Evolutionary conservation across 2,329 filamentous ascomycete genomes (phyloP).

Genomic region (Hypoxylon sp.): DNA sequence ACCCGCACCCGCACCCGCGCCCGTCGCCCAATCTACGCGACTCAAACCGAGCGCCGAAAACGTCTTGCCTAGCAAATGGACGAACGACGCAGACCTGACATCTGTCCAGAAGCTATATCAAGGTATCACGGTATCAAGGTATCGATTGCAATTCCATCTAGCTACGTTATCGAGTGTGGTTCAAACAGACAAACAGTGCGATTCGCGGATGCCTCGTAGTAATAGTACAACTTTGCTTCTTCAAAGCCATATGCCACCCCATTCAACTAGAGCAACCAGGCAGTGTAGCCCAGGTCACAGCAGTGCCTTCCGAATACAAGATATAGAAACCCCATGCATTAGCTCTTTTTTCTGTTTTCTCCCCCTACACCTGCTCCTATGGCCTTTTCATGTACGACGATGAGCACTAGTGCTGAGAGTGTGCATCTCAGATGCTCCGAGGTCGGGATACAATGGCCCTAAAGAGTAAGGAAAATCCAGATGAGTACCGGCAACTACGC

Average conservation of each 20-base stretch:
- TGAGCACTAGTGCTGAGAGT: slow-evolving; percentile 11
- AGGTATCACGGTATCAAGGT: background rate
- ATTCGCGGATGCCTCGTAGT: slow-evolving; percentile 23
- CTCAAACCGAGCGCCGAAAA: no score
- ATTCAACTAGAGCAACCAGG: slow-evolving; percentile 21
- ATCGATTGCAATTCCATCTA: slow-evolving; percentile 4
- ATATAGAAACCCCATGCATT: slow-evolving; percentile 27
- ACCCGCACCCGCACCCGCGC: no score
- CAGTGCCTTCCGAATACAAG: slow-evolving; percentile 21
- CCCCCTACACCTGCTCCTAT: background rate
- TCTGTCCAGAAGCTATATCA: background rate
- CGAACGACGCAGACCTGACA: background rate
- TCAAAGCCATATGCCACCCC: slow-evolving; percentile 28
- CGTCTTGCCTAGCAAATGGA: background rate
- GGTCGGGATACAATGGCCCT: slow-evolving; percentile 13
- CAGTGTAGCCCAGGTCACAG: slow-evolving; percentile 12
- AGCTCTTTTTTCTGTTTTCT: slow-evolving; percentile 13
- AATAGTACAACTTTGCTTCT: slow-evolving; percentile 40
- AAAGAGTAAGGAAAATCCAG: slow-evolving; percentile 16
- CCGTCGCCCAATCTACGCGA: no score
- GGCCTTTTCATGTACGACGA: background rate
- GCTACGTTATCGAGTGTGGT: slow-evolving; percentile 16
- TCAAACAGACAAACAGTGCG: slow-evolving; percentile 21
- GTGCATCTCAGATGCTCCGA: slow-evolving; percentile 3
- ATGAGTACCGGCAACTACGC: slow-evolving; percentile 13